Conservation (phyloP, 495 filamentous ascomycete genomes). For the Hypoxylon fuscum region DNA sequence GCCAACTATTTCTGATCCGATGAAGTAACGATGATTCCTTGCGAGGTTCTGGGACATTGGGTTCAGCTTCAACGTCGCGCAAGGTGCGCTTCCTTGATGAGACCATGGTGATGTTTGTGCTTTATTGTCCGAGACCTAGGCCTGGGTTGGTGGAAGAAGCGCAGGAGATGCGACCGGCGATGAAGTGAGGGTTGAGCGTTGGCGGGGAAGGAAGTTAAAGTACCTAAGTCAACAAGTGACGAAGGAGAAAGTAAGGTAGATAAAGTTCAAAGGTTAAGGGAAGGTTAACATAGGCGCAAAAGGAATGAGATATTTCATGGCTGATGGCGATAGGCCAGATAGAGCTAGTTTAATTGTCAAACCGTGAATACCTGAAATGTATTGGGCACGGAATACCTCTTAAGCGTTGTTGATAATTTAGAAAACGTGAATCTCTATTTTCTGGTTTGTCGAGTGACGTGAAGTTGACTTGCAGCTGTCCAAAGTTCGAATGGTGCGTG, state of each 20-base stretch:
- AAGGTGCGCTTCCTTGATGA: constrained; percentile 73
- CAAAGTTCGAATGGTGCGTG: not conserved
- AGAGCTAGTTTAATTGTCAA: constrained; percentile 10
- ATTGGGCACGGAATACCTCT: constrained; percentile 1
- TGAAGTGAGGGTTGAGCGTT: not conserved
- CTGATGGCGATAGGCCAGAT: constrained; percentile 23
- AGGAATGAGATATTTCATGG: constrained; percentile 37
- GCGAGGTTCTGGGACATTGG: constrained; percentile 49
- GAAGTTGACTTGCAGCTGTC: constrained; percentile 6
- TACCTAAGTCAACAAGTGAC: not conserved
- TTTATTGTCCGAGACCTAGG: not conserved
- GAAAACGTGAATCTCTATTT: constrained; percentile 16
- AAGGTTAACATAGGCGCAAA: constrained; percentile 18
- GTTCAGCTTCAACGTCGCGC: constrained; percentile 69
- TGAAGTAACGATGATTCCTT: constrained; percentile 66
- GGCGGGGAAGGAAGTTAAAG: constrained; percentile 6
- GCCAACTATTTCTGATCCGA: constrained; percentile 86
- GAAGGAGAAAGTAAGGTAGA: constrained; percentile 3
- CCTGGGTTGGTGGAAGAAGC: constrained; percentile 5
- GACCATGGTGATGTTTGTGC: constrained; percentile 54
- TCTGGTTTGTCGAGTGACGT: constrained; percentile 17
- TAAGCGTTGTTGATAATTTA: constrained; percentile 1
- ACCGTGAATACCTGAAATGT: constrained; percentile 20
- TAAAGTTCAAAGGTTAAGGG: constrained; percentile 34
- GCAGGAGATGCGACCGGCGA: not conserved